Conservation (phyloP, 345 rosid species). For the Reutealis trisperma region DNA sequence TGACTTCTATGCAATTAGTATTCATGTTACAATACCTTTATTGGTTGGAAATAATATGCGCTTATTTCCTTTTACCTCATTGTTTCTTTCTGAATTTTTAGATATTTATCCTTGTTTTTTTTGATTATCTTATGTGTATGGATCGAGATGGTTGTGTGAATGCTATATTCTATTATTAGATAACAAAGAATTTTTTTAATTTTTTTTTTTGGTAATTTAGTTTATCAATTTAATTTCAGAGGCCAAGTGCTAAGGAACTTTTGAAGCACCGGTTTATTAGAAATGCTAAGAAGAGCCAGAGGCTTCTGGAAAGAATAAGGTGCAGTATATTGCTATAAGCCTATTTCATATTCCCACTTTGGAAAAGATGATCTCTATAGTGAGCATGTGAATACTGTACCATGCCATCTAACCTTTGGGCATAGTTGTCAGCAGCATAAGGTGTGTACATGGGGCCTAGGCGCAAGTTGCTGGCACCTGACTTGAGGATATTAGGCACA, state of each 20-base stretch:
- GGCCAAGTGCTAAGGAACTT: constrained; percentile 96
- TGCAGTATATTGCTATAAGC: constrained; percentile 30
- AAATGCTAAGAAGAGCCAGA: constrained; percentile 84
- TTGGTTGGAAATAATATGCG: not conserved
- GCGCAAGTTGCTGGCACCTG: not conserved
- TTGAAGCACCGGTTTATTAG: constrained; percentile 86
- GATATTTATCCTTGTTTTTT: not conserved
- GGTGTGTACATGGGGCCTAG: not conserved
- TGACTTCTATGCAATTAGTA: not conserved
- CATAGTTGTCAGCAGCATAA: not conserved
- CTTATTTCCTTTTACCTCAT: not conserved
- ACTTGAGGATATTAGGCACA: not conserved
- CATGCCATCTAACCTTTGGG: not conserved
- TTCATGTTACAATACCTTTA: not conserved
- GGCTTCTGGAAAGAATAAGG: constrained; percentile 95
- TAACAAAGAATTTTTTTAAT: constrained; percentile 16
- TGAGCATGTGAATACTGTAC: not conserved
- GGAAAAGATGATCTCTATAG: not conserved
- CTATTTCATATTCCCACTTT: not conserved
- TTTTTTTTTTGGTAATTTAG: constrained; percentile 15
- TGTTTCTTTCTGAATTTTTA: not conserved
- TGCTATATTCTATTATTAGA: constrained; percentile 11
- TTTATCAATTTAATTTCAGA: constrained; percentile 51
- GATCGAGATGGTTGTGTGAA: constrained; percentile 12
- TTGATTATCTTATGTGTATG: not conserved